phyloP scores from a whole-genome alignment of 176 grass and related monocot species.

The Tillandsia fasciculata region DNA sequence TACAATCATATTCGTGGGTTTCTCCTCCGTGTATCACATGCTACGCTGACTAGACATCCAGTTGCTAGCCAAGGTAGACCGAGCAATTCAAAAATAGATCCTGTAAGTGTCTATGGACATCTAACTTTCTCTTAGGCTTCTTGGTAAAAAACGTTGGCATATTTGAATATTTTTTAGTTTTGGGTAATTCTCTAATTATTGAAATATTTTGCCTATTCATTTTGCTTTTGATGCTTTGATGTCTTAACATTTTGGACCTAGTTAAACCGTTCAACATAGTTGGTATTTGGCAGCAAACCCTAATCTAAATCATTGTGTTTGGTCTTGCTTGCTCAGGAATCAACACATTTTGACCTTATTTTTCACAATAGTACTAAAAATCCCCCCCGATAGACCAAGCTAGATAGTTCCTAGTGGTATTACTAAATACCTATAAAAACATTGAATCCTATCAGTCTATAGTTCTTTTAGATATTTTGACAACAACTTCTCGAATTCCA shows the following conservation, averaged over 20 bases:
- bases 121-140: too few species aligned
- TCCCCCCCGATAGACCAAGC: too few species aligned
- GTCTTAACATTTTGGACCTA: not conserved
- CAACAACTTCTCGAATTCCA: not conserved
- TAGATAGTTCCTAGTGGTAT: too few species aligned
- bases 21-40: slow-evolving; percentile 29
- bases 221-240: not conserved
- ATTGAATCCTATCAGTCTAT: not conserved
- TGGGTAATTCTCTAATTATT: too few species aligned
- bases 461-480: not conserved
- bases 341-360: not conserved
- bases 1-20: slow-evolving; percentile 78
- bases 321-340: not conserved
- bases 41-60: slow-evolving; percentile 7
- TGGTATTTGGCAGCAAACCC: not conserved
- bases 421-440: not conserved
- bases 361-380: not conserved
- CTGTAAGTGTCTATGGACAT: slow-evolving; percentile 39
- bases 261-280: not conserved
- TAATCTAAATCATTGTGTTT: not conserved
- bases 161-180: too few species aligned
- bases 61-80: slow-evolving; percentile 22
- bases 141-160: too few species aligned
- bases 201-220: too few species aligned
- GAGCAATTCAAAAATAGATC: slow-evolving; percentile 31